phyloP scores from a whole-genome alignment of 2,329 filamentous ascomycete genomes.

The Colletotrichum sp. region DNA sequence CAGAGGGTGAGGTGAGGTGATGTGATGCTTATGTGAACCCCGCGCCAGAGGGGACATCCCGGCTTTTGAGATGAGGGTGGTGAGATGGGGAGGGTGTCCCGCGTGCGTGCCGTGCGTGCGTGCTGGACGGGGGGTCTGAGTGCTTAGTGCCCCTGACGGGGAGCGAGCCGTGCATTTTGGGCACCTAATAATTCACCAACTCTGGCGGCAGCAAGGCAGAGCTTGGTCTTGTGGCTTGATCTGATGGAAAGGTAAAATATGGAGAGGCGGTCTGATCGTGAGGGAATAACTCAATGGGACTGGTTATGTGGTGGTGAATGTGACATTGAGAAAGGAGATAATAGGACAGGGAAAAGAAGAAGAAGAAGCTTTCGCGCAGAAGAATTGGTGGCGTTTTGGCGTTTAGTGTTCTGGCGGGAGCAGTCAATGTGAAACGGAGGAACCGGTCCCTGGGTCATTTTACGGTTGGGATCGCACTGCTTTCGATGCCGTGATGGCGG shows the following conservation, averaged over 20 bases:
- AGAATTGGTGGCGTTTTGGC: background rate
- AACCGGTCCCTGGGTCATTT: background rate
- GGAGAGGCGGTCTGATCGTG: background rate
- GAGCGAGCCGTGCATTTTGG: background rate
- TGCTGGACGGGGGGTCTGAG: background rate
- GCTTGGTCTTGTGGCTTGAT: background rate
- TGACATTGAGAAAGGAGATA: background rate
- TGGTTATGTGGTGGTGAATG: background rate
- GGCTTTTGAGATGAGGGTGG: background rate
- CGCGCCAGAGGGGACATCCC: background rate
- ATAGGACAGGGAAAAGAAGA: background rate
- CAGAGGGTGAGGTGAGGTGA: background rate
- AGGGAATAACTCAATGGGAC: no score
- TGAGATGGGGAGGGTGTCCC: background rate
- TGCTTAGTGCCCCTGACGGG: background rate
- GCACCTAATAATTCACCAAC: no score
- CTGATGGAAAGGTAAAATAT: background rate
- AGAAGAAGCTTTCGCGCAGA: background rate
- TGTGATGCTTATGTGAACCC: background rate
- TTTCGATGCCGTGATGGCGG: background rate
- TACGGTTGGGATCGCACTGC: background rate
- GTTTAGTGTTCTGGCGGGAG: background rate
- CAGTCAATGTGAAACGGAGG: constrained; percentile 7
- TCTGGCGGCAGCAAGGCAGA: background rate
- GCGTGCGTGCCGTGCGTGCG: background rate